phyloP scores from a whole-genome alignment of 2,329 filamentous ascomycete genomes.

The Didymella sp. region DNA sequence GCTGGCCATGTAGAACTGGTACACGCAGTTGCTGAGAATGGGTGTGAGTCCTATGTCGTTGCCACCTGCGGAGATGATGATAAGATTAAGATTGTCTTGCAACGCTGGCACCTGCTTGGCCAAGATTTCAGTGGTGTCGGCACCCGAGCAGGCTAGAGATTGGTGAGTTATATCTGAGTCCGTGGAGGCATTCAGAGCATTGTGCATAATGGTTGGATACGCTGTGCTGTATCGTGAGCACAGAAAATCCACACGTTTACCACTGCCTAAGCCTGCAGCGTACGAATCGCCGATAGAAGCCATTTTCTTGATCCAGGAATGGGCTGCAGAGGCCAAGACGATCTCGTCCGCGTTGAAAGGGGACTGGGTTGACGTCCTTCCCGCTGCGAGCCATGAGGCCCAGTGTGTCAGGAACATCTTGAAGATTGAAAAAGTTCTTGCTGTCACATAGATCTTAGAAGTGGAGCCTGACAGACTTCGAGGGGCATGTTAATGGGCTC shows the following conservation, averaged over 20 bases:
- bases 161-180: conserved; percentile 30
- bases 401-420: conserved; percentile 3
- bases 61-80: conserved; percentile 43
- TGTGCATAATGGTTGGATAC: conserved; percentile 38
- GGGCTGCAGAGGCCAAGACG: conserved; percentile 4
- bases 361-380: too few relatives aligned
- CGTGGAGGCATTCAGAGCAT: conserved; percentile 17
- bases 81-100: conserved; percentile 29
- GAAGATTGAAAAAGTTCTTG: neutral
- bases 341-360: neutral
- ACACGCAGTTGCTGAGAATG: conserved; percentile 41
- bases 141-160: conserved; percentile 42
- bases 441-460: neutral
- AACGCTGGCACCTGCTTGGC: conserved; percentile 34
- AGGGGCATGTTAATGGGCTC: neutral
- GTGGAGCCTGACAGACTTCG: neutral
- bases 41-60: conserved; percentile 42
- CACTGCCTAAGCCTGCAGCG: conserved; percentile 40
- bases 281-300: conserved; percentile 45
- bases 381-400: conserved; percentile 10
- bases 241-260: conserved; percentile 34
- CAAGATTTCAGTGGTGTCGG: conserved; percentile 34
- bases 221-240: conserved; percentile 40
- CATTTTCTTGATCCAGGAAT: conserved; percentile 35
- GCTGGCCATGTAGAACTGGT: conserved; percentile 39